Conservation (phyloP, 345 rosid species). For the Populus nigra region DNA sequence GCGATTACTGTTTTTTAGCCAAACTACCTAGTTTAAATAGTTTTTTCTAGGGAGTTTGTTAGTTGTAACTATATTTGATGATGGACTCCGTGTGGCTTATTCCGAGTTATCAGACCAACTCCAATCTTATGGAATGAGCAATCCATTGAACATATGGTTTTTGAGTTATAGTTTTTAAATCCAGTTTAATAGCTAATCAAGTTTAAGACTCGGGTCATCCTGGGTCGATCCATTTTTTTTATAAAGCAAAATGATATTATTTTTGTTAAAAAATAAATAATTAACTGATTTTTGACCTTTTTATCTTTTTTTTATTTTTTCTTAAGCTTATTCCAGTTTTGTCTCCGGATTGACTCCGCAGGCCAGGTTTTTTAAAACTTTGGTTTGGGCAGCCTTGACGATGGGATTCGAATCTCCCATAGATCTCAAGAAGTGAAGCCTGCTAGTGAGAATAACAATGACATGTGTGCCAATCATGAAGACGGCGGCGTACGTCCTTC, state of each 20-base stretch:
- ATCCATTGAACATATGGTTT: background rate
- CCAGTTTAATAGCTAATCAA: too few species aligned
- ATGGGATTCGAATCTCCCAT: too few species aligned
- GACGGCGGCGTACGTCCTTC: constrained; percentile 52
- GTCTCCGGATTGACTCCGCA: fast-evolving
- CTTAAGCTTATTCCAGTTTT: too few species aligned
- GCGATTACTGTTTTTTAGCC: too few species aligned
- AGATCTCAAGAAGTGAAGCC: constrained; percentile 66
- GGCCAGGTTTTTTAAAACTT: background rate
- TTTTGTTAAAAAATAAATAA: too few species aligned
- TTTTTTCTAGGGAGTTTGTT: background rate
- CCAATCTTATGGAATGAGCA: background rate
- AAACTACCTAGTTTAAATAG: too few species aligned
- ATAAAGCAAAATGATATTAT: too few species aligned
- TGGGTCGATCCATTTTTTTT: fast-evolving
- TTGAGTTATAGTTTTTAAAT: background rate
- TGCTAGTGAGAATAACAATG: constrained; percentile 23
- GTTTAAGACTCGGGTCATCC: fast-evolving
- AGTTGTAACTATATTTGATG: background rate
- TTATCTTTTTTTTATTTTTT: too few species aligned
- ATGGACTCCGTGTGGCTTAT: background rate
- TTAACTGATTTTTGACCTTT: too few species aligned
- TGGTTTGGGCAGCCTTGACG: constrained; percentile 24
- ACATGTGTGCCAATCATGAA: constrained; percentile 65
- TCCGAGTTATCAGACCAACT: constrained; percentile 19